These are phyloP conservation scores for Pyrenochaeta sp. DNA, from an alignment of 2,329 filamentous ascomycete genomes.

Conservation along the genomic window DNA sequence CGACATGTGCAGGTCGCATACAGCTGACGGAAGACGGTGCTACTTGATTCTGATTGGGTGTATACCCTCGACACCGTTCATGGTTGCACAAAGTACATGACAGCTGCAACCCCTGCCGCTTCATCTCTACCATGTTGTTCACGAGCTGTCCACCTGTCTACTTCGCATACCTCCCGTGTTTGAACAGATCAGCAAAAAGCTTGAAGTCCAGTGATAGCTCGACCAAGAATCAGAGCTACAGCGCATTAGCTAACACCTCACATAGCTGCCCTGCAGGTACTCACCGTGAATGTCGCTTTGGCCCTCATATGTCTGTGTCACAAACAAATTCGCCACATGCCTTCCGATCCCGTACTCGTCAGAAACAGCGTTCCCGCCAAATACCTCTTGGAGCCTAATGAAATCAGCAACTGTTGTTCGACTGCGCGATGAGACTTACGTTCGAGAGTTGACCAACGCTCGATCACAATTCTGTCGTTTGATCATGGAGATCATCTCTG, in stretches of 20 bases:
- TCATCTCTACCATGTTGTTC: no score
- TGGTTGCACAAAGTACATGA: slow-evolving; percentile 14
- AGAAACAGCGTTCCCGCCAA: slow-evolving; percentile 97
- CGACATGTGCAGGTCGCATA: slow-evolving; percentile 17
- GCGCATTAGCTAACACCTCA: slow-evolving; percentile 37
- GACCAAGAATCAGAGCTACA: slow-evolving; percentile 57
- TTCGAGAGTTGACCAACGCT: slow-evolving; percentile 79
- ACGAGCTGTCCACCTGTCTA: no score
- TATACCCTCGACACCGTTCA: slow-evolving; percentile 2
- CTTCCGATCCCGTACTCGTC: slow-evolving; percentile 96
- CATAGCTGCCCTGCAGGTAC: slow-evolving; percentile 48
- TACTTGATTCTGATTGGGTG: slow-evolving; percentile 7
- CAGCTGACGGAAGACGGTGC: slow-evolving; percentile 6
- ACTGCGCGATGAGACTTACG: slow-evolving; percentile 50
- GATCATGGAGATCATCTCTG: slow-evolving; percentile 97
- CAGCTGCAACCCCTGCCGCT: no score
- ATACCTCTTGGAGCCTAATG: slow-evolving; percentile 83
- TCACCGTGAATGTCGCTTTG: slow-evolving; percentile 97
- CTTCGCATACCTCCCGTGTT: not conserved
- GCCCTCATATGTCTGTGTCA: slow-evolving; percentile 97
- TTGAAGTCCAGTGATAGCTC: slow-evolving; percentile 71
- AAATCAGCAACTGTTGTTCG: slow-evolving; percentile 16
- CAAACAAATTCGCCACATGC: slow-evolving; percentile 94
- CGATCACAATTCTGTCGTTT: slow-evolving; percentile 98
- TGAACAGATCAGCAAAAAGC: slow-evolving; percentile 69